phyloP scores from a whole-genome alignment of 768 basidiomycete genomes.

The Podaxis rugospora region DNA sequence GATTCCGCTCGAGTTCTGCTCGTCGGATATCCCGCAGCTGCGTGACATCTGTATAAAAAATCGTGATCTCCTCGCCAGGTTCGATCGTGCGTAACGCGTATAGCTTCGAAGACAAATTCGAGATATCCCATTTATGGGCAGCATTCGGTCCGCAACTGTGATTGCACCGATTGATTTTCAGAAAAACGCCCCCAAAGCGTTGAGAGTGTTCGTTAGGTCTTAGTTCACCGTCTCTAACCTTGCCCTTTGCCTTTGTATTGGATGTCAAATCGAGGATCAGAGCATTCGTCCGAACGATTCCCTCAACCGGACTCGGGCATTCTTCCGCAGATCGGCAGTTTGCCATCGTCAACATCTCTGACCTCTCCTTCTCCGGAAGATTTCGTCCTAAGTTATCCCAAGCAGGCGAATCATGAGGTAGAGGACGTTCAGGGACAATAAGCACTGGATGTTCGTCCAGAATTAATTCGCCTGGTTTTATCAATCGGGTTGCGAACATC shows the following conservation, averaged over 20 bases:
- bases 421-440: conserved; percentile 29
- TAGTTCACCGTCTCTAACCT: conserved; percentile 3
- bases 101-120: conserved; percentile 32
- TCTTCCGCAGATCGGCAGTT: conserved; percentile 27
- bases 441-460: conserved; percentile 36
- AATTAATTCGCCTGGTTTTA: conserved; percentile 30
- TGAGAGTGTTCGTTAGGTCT: conserved; percentile 11
- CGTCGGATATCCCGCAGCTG: conserved; percentile 30
- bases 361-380: conserved; percentile 21
- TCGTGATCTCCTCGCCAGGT: conserved; percentile 40
- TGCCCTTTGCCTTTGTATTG: conserved; percentile 16
- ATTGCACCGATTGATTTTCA: conserved; percentile 37
- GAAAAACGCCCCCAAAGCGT: conserved; percentile 39
- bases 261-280: conserved; percentile 28
- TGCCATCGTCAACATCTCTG: conserved; percentile 27
- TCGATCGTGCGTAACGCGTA: conserved; percentile 36
- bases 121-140: conserved; percentile 36
- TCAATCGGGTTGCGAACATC: conserved; percentile 30
- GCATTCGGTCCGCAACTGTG: conserved; percentile 47
- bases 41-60: conserved; percentile 38
- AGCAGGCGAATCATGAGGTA: conserved; percentile 20
- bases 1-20: conserved; percentile 29
- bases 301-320: conserved; percentile 32
- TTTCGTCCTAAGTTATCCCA: conserved; percentile 27
- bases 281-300: conserved; percentile 41